Percentiles rank a stretch among this genome's conserved stretches.
These are phyloP conservation scores for Nepenthes mirabilis DNA, from an alignment of 148 eudicot genomes.

Conservation along the genomic window DNA sequence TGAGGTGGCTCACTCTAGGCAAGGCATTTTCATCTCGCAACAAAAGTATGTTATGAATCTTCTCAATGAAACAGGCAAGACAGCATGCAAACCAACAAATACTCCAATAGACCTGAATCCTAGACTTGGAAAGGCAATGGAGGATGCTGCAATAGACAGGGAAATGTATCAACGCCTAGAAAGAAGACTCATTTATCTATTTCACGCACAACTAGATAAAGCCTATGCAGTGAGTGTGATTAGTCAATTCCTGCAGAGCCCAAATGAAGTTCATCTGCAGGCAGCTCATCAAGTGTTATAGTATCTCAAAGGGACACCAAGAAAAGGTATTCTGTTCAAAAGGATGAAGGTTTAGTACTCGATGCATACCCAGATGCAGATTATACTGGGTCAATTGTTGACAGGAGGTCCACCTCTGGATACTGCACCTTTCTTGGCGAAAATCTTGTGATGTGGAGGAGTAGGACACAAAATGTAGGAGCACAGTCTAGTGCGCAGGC, in stretches of 20 bases:
- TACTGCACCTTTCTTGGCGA: no score
- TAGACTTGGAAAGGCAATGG: neutral
- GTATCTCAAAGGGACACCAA: neutral
- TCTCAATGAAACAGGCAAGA: constrained; percentile 1
- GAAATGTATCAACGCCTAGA: neutral
- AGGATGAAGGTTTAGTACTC: neutral
- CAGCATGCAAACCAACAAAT: constrained; percentile 2
- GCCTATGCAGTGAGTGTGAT: neutral
- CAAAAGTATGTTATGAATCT: constrained; percentile 5
- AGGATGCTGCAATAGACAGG: constrained; percentile 1
- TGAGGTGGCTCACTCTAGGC: constrained; percentile 3
- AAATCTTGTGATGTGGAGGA: no score
- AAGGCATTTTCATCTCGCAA: constrained; percentile 6
- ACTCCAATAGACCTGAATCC: constrained; percentile 6
- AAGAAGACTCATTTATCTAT: constrained; percentile 1
- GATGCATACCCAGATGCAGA: neutral
- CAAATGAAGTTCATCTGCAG: neutral
- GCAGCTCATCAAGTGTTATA: neutral
- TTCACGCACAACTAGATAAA: neutral
- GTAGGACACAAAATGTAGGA: no score
- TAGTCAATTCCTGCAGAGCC: neutral
- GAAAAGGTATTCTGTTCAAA: neutral
- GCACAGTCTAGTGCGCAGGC: no score
- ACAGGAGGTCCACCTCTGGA: neutral
- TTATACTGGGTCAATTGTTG: neutral